Evolutionary conservation across 306 rosid species (phyloP).

Genomic region (Sicyos baderoa): DNA sequence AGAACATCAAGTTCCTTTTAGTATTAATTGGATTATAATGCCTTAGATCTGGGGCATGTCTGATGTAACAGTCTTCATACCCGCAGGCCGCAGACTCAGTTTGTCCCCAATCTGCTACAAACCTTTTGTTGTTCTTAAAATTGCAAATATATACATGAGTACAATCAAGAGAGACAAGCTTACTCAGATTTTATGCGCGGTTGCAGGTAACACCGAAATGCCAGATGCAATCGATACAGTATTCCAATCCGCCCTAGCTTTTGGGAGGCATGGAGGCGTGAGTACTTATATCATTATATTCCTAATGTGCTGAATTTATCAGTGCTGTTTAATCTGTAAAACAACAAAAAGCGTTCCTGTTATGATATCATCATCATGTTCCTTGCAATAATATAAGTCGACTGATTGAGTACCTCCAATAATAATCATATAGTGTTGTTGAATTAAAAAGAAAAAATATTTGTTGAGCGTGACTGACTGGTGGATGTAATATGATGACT

Average conservation of each 20-base stretch:
- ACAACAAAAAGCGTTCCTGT: not conserved
- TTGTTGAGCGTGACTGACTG: not conserved
- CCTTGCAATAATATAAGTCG: not conserved
- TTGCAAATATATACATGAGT: not conserved
- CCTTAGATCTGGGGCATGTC: not conserved
- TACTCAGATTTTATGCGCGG: constrained; percentile 13
- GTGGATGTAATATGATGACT: constrained; percentile 18
- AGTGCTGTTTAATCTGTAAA: constrained; percentile 4
- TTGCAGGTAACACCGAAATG: constrained; percentile 79
- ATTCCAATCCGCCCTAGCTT: constrained; percentile 86
- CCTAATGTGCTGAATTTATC: constrained; percentile 7
- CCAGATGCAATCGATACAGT: constrained; percentile 99
- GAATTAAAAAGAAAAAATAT: too few species aligned
- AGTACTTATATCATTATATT: constrained; percentile 29
- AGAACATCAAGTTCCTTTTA: not conserved
- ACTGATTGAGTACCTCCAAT: not conserved
- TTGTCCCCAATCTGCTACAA: not conserved
- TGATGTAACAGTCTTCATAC: not conserved
- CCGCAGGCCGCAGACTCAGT: not conserved
- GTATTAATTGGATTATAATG: not conserved
- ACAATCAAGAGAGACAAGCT: not conserved
- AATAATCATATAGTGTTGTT: too few species aligned
- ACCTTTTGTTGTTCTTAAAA: not conserved
- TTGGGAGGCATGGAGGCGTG: constrained; percentile 87
- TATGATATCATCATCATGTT: not conserved